phyloP scores from a whole-genome alignment of 345 rosid species.

The Eucalyptus erythrocorys region DNA sequence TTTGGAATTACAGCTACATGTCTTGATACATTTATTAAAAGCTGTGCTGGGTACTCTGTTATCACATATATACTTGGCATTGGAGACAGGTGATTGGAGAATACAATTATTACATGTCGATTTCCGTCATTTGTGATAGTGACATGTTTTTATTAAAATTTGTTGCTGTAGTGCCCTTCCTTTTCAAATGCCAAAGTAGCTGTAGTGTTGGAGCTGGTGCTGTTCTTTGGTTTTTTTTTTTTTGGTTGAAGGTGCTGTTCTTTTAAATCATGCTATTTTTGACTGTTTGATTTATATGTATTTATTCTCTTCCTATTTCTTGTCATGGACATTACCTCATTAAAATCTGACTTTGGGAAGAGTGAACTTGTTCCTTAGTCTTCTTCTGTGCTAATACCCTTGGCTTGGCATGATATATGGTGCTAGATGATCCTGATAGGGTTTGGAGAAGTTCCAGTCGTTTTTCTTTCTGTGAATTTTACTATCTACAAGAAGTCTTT shows the following conservation, averaged over 20 bases:
- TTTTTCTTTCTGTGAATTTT: not conserved
- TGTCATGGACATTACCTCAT: not conserved
- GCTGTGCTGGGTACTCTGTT: slow-evolving; percentile 98
- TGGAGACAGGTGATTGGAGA: slow-evolving; percentile 72
- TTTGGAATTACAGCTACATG: slow-evolving; percentile 93
- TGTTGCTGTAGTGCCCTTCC: not conserved
- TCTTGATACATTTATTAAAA: slow-evolving; percentile 93
- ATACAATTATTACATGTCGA: not conserved
- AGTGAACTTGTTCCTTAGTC: not conserved
- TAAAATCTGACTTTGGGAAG: not conserved
- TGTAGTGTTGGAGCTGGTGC: not conserved
- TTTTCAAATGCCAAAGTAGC: not conserved
- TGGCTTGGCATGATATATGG: not conserved
- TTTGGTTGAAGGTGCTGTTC: not conserved
- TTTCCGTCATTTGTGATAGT: not conserved
- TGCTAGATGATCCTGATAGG: not conserved
- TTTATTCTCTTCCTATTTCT: not conserved
- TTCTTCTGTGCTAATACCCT: not conserved
- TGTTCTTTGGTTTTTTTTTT: not conserved
- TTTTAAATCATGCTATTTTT: not conserved
- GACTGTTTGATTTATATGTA: not conserved
- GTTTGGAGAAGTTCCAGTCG: not conserved
- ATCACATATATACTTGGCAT: slow-evolving; percentile 95
- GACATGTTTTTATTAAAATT: not conserved
- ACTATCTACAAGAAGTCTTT: not conserved